Evolutionary conservation across 2,329 filamentous ascomycete species (phyloP), one percentile per base, ranked within the genome.

Genomic region (Aspergillus aculeatinus): DNA sequence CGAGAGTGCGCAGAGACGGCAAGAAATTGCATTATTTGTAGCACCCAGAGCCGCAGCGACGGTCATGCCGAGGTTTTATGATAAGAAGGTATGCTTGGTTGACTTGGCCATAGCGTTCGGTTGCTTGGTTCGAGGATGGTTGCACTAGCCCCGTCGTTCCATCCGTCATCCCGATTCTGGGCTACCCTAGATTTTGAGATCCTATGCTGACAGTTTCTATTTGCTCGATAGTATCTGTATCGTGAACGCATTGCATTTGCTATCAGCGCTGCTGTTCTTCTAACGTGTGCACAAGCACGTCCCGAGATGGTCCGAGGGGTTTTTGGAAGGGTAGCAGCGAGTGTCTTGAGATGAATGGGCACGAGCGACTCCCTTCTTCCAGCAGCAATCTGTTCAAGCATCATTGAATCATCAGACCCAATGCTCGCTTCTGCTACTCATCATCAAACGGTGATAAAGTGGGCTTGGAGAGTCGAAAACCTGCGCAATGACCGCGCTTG

Each of bases 11-110:
- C 80, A 81, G 50, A 83, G 89, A 63, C 81, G 89, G 59, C 87
- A 89, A 69, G 91, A 96, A 70, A 84, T 96, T 70, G 85, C 88
- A 9, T 81, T 95, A 44, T 96, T 96, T 72, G 91, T 95, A 48
- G 86, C 89, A 21, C 92, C 92, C 0, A 82, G 91, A 63, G 92
- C 91, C 14, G 79, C 91, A 63, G 90, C 89, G 9, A 91, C 89
- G 0, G 73, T 93, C 62, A 76, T 96, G 16, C 91, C 92, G 6
- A 80, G 91, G 61, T 81, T 84, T 47, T 96, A 95, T 73, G 71
- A 81, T 61, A 76, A 73, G 67, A 79, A 79, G 73, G 76, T 78
- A 72, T 66, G 68, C 56, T 57, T 59, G 7, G 56, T 48, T 48
- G 29, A 33, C 27, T 50, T 33, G 16, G 35, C 39, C 29, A 57